Percentiles rank a stretch among this genome's conserved stretches.
Conservation (phyloP, 768 basidiomycete species). For the Coprinopsis strossmayeri region DNA sequence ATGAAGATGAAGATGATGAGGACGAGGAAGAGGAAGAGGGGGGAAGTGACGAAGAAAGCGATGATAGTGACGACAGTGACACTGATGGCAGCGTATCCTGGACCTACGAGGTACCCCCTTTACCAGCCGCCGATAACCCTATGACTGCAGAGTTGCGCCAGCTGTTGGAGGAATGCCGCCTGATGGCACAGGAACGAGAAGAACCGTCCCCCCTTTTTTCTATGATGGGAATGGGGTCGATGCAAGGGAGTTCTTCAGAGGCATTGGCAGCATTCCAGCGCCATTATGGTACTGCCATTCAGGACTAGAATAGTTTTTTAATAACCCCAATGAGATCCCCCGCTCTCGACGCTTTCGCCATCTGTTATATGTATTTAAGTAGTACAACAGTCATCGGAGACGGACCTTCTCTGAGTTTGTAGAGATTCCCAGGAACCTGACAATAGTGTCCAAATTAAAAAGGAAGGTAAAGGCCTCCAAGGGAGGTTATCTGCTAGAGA, state of each 20-base stretch:
- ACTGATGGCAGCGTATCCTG: constrained; percentile 12
- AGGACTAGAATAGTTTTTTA: too few relatives aligned
- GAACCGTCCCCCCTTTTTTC: constrained; percentile 22
- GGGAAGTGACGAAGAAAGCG: constrained; percentile 13
- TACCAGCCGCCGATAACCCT: constrained; percentile 19
- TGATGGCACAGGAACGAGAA: constrained; percentile 39
- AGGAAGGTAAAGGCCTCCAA: too few relatives aligned
- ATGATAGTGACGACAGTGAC: constrained; percentile 25
- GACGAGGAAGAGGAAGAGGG: constrained; percentile 17
- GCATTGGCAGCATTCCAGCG: background rate
- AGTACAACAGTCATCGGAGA: too few relatives aligned
- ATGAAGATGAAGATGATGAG: constrained; percentile 22
- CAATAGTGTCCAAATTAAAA: too few relatives aligned
- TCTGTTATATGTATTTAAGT: too few relatives aligned
- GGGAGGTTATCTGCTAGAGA: too few relatives aligned
- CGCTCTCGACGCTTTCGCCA: too few relatives aligned
- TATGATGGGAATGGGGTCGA: constrained; percentile 9
- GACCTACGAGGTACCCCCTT: constrained; percentile 22
- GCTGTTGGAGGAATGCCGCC: constrained; percentile 50
- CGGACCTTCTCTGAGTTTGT: too few relatives aligned
- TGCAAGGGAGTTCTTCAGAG: background rate
- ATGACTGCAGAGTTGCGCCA: constrained; percentile 41
- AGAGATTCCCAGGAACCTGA: too few relatives aligned
- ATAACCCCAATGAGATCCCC: too few relatives aligned
- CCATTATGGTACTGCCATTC: background rate